phyloP scores from a whole-genome alignment of 768 basidiomycete species.

The Glaciozyma martinii region DNA sequence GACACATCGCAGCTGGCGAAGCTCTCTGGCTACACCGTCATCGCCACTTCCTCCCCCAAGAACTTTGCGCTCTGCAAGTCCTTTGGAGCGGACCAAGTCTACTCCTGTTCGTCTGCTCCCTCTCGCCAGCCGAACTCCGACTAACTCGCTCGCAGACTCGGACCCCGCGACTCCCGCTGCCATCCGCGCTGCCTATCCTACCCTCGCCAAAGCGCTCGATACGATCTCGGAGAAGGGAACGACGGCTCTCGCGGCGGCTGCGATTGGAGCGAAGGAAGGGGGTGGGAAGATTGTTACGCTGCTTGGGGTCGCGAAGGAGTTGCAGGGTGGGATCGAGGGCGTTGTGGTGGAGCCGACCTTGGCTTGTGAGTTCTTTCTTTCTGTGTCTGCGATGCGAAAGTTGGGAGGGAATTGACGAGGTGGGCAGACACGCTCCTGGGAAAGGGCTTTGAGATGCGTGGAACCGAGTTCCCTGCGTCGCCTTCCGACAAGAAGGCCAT shows the following conservation, averaged over 20 bases:
- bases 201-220: conserved; percentile 25
- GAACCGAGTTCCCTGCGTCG: conserved; percentile 7
- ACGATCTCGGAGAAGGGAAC: conserved; percentile 25
- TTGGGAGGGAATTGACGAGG: accelerated
- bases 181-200: conserved; percentile 25
- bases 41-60: conserved; percentile 45
- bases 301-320: conserved; percentile 4
- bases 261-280: background rate
- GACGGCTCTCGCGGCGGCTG: conserved; percentile 11
- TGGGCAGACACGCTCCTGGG: conserved; percentile 15
- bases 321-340: background rate
- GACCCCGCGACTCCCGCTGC: conserved; percentile 19
- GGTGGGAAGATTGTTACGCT: conserved; percentile 24
- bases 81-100: conserved; percentile 45
- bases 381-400: too few relatives aligned
- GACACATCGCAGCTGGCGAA: conserved; percentile 44
- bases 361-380: conserved; percentile 5
- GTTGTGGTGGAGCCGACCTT: conserved; percentile 14
- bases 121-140: too few relatives aligned
- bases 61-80: conserved; percentile 42
- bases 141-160: conserved; percentile 3
- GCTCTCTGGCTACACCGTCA: conserved; percentile 44
- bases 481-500: conserved; percentile 9
- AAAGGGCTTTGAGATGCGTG: conserved; percentile 5
- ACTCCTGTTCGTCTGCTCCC: conserved; percentile 36